These are phyloP conservation scores for Schizophyllum amplum DNA, from an alignment of 1,284 basidiomycete genomes.

Conservation along the genomic window DNA sequence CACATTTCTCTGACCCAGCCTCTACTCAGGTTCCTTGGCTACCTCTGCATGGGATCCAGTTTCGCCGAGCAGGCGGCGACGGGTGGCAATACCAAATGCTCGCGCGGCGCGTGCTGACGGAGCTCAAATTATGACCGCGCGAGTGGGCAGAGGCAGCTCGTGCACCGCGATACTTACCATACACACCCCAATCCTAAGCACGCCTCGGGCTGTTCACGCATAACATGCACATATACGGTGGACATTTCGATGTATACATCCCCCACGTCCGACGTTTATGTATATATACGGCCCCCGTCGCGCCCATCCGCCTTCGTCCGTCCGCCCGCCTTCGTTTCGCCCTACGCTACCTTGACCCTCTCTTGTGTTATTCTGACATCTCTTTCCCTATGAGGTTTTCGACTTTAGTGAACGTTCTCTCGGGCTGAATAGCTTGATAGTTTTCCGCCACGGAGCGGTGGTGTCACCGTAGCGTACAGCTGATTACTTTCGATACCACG, in stretches of 20 bases:
- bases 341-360: background rate
- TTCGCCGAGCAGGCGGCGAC: conserved; percentile 86
- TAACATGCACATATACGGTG: background rate
- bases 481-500: background rate
- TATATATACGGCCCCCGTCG: background rate
- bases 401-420: background rate
- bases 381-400: background rate
- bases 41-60: conserved; percentile 93
- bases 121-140: conserved; percentile 73
- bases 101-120: conserved; percentile 87
- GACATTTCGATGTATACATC: no score
- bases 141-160: background rate
- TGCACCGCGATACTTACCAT: background rate
- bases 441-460: background rate
- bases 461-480: background rate
- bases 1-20: background rate
- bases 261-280: background rate
- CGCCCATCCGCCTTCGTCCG: no score
- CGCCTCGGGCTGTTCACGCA: background rate
- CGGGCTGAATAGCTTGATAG: no score
- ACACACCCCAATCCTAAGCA: background rate
- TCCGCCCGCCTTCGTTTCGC: background rate
- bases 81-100: conserved; percentile 98
- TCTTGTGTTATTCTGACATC: background rate
- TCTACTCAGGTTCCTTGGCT: conserved; percentile 77